Conservation (phyloP, 768 basidiomycete species). For the Xerocomellus amylosporus region DNA sequence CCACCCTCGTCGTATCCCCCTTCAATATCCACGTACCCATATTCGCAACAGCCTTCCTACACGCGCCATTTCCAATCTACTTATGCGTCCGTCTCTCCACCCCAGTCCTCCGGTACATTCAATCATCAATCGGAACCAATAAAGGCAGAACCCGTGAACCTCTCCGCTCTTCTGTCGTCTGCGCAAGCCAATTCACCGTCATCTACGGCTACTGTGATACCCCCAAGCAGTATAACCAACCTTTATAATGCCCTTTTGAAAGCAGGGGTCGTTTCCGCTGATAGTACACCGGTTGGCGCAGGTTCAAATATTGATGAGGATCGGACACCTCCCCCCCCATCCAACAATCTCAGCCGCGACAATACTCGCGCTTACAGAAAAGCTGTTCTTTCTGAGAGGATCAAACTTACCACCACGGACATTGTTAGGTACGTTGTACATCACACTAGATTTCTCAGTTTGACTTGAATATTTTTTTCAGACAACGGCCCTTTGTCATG, state of each 20-base stretch:
- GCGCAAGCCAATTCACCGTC: conserved; percentile 23
- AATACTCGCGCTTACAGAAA: conserved; percentile 57
- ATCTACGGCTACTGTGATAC: conserved; percentile 21
- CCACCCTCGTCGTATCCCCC: conserved; percentile 23
- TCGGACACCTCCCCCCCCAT: conserved; percentile 36
- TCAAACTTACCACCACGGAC: conserved; percentile 65
- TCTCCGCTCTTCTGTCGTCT: conserved; percentile 30
- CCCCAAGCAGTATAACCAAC: conserved; percentile 46
- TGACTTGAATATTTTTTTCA: conserved; percentile 24
- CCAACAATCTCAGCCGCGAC: conserved; percentile 41
- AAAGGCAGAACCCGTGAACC: conserved; percentile 33
- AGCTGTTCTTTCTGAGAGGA: conserved; percentile 53
- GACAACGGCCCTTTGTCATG: conserved; percentile 53
- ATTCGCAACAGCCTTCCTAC: conserved; percentile 33
- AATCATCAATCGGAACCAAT: conserved; percentile 23
- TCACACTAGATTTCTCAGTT: neutral
- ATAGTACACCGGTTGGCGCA: conserved; percentile 50
- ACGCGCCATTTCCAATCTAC: conserved; percentile 27
- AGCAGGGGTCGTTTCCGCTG: conserved; percentile 70
- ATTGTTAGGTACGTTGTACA: conserved; percentile 57
- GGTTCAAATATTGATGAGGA: conserved; percentile 33
- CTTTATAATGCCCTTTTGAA: conserved; percentile 69
- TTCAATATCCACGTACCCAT: conserved; percentile 27
- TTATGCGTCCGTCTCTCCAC: conserved; percentile 32
- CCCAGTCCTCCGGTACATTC: conserved; percentile 30